A percentile compares a stretch with the other conserved stretches of the same genome.
Conservation (phyloP, 2,329 filamentous ascomycete genomes). For the Monosporascus sp. region DNA sequence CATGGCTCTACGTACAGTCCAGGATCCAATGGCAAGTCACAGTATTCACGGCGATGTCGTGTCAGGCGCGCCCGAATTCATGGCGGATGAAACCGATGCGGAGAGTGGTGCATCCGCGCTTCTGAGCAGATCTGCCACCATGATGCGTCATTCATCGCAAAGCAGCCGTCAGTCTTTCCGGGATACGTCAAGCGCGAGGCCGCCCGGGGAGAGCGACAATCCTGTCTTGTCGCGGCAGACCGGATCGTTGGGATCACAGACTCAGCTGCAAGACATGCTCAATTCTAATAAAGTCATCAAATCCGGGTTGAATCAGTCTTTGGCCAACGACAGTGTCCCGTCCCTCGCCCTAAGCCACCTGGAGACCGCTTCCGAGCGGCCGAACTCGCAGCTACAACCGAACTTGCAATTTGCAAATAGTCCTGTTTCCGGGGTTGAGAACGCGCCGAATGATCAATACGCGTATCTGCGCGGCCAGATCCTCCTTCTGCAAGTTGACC, state of each 20-base stretch:
- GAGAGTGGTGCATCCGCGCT: constrained; percentile 33
- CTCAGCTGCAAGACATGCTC: constrained; percentile 55
- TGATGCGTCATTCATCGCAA: constrained; percentile 41
- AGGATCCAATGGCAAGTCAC: constrained; percentile 16
- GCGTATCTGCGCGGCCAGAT: constrained; percentile 65
- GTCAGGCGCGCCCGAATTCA: constrained; percentile 12
- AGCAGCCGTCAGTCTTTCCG: constrained; percentile 46
- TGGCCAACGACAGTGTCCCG: constrained; percentile 52
- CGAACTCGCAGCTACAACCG: constrained; percentile 23
- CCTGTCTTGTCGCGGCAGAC: constrained; percentile 54
- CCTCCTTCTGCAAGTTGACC: constrained; percentile 70
- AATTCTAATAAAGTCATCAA: constrained; percentile 55
- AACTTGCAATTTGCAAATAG: constrained; percentile 20
- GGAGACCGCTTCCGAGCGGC: constrained; percentile 38
- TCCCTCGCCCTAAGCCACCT: constrained; percentile 48
- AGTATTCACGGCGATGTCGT: constrained; percentile 14
- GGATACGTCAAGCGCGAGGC: constrained; percentile 38
- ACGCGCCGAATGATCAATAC: constrained; percentile 16
- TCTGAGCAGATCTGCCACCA: constrained; percentile 31
- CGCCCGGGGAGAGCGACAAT: constrained; percentile 47
- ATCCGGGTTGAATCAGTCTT: constrained; percentile 47
- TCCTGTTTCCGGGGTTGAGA: constrained; percentile 18
- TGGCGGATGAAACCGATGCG: constrained; percentile 26
- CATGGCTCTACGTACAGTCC: constrained; percentile 55
- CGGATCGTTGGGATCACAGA: constrained; percentile 43